Percentiles rank a stretch among this genome's conserved stretches.
Conservation (phyloP, 1,284 basidiomycete genomes). For the Cryptococcus sp. region DNA sequence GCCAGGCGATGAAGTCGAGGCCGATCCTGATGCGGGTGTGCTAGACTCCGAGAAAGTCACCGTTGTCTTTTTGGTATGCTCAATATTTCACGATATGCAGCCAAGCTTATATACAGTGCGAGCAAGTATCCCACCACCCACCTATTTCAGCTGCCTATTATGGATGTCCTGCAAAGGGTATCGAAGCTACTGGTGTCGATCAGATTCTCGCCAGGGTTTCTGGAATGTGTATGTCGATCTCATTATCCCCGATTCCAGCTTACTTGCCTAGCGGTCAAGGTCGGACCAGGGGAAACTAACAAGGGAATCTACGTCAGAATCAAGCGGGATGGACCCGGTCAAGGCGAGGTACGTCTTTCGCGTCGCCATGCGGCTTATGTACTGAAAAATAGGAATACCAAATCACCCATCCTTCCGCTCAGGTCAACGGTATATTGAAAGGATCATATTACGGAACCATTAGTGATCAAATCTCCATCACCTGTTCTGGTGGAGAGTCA, state of each 20-base stretch:
- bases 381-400: constrained; percentile 57
- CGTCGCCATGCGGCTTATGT: background rate
- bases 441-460: constrained; percentile 70
- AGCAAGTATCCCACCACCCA: constrained; percentile 94
- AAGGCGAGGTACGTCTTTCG: constrained; percentile 57
- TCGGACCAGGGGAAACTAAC: constrained; percentile 76
- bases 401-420: constrained; percentile 83
- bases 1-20: constrained; percentile 43
- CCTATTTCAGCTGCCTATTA: constrained; percentile 87
- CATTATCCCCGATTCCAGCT: constrained; percentile 5
- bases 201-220: constrained; percentile 89
- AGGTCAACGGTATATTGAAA: constrained; percentile 86
- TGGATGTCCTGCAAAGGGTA: constrained; percentile 65
- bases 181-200: constrained; percentile 71
- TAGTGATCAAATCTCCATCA: constrained; percentile 65
- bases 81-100: background rate
- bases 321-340: constrained; percentile 63
- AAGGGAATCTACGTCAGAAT: constrained; percentile 82
- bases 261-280: constrained; percentile 56
- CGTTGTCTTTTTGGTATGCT: constrained; percentile 59
- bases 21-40: constrained; percentile 46
- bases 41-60: constrained; percentile 54
- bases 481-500: constrained; percentile 65
- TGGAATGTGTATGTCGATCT: constrained; percentile 57
- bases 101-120: constrained; percentile 50